Evolutionary conservation across 2,329 filamentous ascomycete species (phyloP).

Genomic region (Phoma herbarum): DNA sequence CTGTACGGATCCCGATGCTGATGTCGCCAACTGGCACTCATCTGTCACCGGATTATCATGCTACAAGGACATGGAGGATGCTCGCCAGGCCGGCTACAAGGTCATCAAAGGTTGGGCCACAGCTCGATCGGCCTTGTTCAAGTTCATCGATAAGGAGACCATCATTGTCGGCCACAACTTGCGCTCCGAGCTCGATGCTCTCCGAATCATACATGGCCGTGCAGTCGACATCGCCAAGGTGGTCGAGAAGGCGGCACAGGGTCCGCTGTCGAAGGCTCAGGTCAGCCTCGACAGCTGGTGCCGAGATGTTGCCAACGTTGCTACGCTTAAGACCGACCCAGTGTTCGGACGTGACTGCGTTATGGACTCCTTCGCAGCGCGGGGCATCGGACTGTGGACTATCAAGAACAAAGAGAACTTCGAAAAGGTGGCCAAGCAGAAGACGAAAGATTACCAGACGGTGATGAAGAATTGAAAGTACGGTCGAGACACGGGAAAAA

Average conservation of each 20-base stretch:
- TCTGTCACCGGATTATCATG: slow-evolving; percentile 35
- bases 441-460: slow-evolving; percentile 37
- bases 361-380: slow-evolving; percentile 60
- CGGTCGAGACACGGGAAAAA: neutral
- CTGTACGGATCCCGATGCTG: slow-evolving; percentile 33
- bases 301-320: slow-evolving; percentile 28
- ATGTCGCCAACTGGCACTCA: slow-evolving; percentile 40
- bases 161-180: slow-evolving; percentile 49
- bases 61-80: slow-evolving; percentile 38
- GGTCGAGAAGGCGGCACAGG: slow-evolving; percentile 47
- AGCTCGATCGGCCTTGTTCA: slow-evolving; percentile 42
- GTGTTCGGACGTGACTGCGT: slow-evolving; percentile 57
- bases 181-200: slow-evolving; percentile 43
- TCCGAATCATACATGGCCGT: slow-evolving; percentile 49
- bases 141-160: slow-evolving; percentile 44
- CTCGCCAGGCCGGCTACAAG: slow-evolving; percentile 40
- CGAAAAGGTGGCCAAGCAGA: slow-evolving; percentile 47
- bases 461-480: slow-evolving; percentile 6
- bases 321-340: slow-evolving; percentile 25
- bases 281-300: slow-evolving; percentile 43
- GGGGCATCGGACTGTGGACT: slow-evolving; percentile 60
- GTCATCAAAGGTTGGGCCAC: slow-evolving; percentile 46
- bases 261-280: slow-evolving; percentile 42
- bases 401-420: slow-evolving; percentile 53
- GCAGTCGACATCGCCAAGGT: slow-evolving; percentile 44